Base-by-base conservation (phyloP, 345 rosid species). In the Theobroma cacao region DNA sequence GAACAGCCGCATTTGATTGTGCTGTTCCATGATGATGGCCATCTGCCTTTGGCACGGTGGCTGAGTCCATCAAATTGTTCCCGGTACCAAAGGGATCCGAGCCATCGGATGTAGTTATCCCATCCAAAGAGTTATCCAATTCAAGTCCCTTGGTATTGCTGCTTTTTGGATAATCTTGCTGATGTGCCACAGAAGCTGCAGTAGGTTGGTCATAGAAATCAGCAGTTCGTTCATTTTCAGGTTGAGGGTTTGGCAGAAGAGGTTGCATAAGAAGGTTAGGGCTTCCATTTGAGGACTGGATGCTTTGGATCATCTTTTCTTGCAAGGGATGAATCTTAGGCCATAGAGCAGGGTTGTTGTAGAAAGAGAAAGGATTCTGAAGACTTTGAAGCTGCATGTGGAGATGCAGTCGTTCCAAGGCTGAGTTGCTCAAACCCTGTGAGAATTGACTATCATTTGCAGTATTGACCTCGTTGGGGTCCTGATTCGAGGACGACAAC, bases 311-410 rank as follows among this genome's bases (percentile, higher is more conserved):
- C 73, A 85, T 60, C 72, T 87, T 88, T 67, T 85, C 86, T 22
- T 89, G 89, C 62, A 76, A 64, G 77, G 95, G 93, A 15, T 87
- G 94, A 74, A 92, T 75, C 85, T 93, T 92, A 41, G 98, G 97
- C 94, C 95, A 90, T 18, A 90, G 86, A 26, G 87, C 79, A 34
- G 92, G 97, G 67, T 83, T 88, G 87, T 80, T 86, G 87, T 87
- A 86, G 84, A 88, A 85, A 78, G 93, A 80, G 62, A 87, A 77
- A 66, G 97, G 94, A 82, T 80, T 88, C 48, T 87, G 91, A 56
- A 90, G 89, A 85, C 63, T 84, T 81, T 93, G 99, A 62, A 95
- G 97, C 77, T 96, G 97, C 92, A 95, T 84, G 78, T 93, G 98
- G 67, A 93, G 95, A 20, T 96, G 99, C 28, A 93, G 90, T 84